A percentile compares a stretch with the other conserved stretches of the same genome.
phyloP scores from a whole-genome alignment of 345 rosid species.

The Durio zibethinus region DNA sequence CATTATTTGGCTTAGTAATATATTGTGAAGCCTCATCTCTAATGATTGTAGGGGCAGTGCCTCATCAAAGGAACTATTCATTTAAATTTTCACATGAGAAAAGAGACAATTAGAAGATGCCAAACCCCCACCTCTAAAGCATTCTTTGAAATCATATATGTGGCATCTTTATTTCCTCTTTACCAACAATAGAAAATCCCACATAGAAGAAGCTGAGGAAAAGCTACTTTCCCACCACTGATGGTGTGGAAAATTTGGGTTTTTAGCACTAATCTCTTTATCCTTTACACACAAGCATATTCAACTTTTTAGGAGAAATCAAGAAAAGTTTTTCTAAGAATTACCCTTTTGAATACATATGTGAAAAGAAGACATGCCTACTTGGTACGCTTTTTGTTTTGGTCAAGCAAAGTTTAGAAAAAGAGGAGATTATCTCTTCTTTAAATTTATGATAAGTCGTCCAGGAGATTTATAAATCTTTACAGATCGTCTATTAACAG shows the following conservation, averaged over 20 bases:
- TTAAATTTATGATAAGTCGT: no score
- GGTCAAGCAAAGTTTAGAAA: no score
- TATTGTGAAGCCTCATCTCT: neutral
- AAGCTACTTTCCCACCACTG: slow-evolving; percentile 36
- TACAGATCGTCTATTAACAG: no score
- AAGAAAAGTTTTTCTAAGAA: slow-evolving; percentile 25
- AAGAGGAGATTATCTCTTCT: no score
- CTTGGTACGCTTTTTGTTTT: slow-evolving; percentile 35
- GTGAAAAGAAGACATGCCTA: slow-evolving; percentile 33
- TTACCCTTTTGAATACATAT: slow-evolving; percentile 33
- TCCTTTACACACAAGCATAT: slow-evolving; percentile 47
- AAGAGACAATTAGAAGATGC: slow-evolving; percentile 28
- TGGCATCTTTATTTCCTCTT: slow-evolving; percentile 25
- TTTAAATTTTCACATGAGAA: neutral
- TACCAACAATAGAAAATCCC: slow-evolving; percentile 34
- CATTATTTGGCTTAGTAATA: neutral
- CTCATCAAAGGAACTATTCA: slow-evolving; percentile 21
- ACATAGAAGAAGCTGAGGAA: slow-evolving; percentile 23
- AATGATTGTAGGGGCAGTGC: slow-evolving; percentile 29
- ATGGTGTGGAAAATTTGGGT: slow-evolving; percentile 36
- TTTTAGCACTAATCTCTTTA: slow-evolving; percentile 31
- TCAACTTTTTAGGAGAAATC: slow-evolving; percentile 25
- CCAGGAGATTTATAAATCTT: no score
- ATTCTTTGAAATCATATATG: slow-evolving; percentile 20
- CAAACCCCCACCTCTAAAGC: slow-evolving; percentile 42